These are phyloP conservation scores for Polygonum maritimum DNA, from an alignment of 148 eudicot genomes.

Conservation along the genomic window DNA sequence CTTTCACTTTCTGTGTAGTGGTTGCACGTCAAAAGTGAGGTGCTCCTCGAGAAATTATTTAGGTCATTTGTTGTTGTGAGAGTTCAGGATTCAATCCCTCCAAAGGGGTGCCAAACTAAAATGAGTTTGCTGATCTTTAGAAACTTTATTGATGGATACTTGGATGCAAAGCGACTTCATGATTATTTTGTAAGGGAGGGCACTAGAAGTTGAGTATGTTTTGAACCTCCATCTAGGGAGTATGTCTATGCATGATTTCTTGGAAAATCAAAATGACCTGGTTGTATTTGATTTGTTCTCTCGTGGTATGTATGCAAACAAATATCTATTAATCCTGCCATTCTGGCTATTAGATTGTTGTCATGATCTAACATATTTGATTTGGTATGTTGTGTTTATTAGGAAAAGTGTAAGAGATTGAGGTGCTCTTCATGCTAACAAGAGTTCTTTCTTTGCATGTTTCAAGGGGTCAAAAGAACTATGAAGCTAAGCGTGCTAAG, in stretches of 20 bases:
- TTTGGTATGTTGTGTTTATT: constrained; percentile 8
- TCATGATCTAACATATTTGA: too few relatives aligned
- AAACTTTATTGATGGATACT: constrained; percentile 45
- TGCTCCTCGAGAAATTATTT: constrained; percentile 52
- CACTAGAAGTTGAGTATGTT: constrained; percentile 51
- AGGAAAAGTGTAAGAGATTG: too few relatives aligned
- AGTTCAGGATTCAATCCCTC: constrained; percentile 65
- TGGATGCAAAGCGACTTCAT: constrained; percentile 61
- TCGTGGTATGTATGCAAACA: constrained; percentile 24
- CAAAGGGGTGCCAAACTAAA: constrained; percentile 60
- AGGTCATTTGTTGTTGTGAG: constrained; percentile 33
- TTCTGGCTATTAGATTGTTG: too few relatives aligned
- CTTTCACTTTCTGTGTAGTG: too few relatives aligned
- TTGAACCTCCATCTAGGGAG: neutral
- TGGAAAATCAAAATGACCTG: constrained; percentile 49
- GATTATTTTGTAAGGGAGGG: constrained; percentile 36
- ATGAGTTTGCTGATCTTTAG: constrained; percentile 60
- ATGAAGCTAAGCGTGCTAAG: too few relatives aligned
- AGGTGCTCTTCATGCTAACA: too few relatives aligned
- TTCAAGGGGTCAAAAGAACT: too few relatives aligned
- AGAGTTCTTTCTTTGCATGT: too few relatives aligned
- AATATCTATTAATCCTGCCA: too few relatives aligned
- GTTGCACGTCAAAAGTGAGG: constrained; percentile 67
- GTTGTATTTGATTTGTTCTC: constrained; percentile 49
- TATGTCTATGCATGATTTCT: constrained; percentile 31